These are phyloP conservation scores for Candida pseudoglaebosa DNA, from an alignment of 805 yeast genomes.

Conservation along the genomic window DNA sequence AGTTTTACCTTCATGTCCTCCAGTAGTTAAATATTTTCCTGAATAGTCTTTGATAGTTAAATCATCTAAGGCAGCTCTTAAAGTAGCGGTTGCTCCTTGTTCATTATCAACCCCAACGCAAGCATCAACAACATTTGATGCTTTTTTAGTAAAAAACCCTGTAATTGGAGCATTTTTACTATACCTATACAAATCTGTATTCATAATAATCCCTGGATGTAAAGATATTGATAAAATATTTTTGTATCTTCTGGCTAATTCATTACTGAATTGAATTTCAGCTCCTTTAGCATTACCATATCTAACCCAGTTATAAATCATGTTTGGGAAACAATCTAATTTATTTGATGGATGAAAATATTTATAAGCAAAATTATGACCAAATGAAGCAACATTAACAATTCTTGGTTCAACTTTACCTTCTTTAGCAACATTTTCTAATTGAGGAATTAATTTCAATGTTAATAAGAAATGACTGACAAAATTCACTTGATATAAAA, in stretches of 20 bases:
- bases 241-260: constrained; percentile 25
- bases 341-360: constrained; percentile 22
- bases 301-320: constrained; percentile 26
- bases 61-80: constrained; percentile 31
- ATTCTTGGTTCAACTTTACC: constrained; percentile 24
- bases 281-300: constrained; percentile 35
- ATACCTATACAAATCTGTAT: constrained; percentile 29
- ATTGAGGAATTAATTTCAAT: constrained; percentile 22
- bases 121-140: constrained; percentile 13
- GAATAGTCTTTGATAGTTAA: constrained; percentile 19
- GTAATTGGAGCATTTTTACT: constrained; percentile 23
- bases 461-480: constrained; percentile 34
- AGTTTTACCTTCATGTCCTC: constrained; percentile 25
- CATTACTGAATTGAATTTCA: constrained; percentile 26
- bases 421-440: constrained; percentile 17
- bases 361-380: constrained; percentile 23
- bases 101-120: constrained; percentile 28
- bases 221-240: constrained; percentile 30
- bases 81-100: constrained; percentile 31
- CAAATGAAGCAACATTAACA: constrained; percentile 29
- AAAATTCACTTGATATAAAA: constrained; percentile 39
- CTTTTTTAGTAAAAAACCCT: constrained; percentile 16
- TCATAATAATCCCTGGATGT: constrained; percentile 37
- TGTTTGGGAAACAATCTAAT: constrained; percentile 23
- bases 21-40: constrained; percentile 30